These are phyloP conservation scores for Dryas alaskensis DNA, from an alignment of 306 rosid genomes.

Conservation along the genomic window DNA sequence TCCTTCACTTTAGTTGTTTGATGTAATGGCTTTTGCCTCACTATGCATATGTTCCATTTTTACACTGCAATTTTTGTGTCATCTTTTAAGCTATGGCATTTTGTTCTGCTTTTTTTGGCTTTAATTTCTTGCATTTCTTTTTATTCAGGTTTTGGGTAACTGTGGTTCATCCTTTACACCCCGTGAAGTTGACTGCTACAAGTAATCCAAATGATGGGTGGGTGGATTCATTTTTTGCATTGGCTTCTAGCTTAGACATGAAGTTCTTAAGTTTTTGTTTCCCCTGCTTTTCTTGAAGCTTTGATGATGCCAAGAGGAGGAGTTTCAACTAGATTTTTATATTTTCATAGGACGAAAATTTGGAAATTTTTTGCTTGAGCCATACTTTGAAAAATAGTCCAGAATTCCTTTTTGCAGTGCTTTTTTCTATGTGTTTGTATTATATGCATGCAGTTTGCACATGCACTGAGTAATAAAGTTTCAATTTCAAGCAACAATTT, in stretches of 20 bases:
- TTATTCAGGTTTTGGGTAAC: slow-evolving; percentile 74
- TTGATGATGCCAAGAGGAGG: not conserved
- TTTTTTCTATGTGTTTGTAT: not conserved
- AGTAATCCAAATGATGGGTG: slow-evolving; percentile 79
- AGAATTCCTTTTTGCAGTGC: not conserved
- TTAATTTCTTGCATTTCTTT: slow-evolving; percentile 18
- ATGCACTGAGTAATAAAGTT: not conserved
- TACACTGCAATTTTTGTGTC: not conserved
- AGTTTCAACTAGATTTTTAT: slow-evolving; percentile 6
- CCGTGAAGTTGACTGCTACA: slow-evolving; percentile 62
- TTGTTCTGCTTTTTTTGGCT: slow-evolving; percentile 3
- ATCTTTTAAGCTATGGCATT: not conserved
- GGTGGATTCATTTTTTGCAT: slow-evolving; percentile 22
- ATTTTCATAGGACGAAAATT: not conserved
- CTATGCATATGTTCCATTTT: not conserved
- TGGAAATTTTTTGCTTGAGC: not conserved
- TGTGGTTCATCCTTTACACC: slow-evolving; percentile 58
- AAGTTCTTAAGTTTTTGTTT: not conserved
- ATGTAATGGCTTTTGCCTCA: not conserved
- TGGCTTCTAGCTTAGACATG: not conserved
- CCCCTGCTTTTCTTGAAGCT: not conserved
- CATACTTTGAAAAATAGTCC: not conserved
- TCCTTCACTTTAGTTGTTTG: not conserved
- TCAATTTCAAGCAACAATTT: not conserved
- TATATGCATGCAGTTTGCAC: not conserved